These are phyloP conservation scores for Diaporthe ilicicola DNA, from an alignment of 2,329 filamentous ascomycete species.

Conservation along the genomic window DNA sequence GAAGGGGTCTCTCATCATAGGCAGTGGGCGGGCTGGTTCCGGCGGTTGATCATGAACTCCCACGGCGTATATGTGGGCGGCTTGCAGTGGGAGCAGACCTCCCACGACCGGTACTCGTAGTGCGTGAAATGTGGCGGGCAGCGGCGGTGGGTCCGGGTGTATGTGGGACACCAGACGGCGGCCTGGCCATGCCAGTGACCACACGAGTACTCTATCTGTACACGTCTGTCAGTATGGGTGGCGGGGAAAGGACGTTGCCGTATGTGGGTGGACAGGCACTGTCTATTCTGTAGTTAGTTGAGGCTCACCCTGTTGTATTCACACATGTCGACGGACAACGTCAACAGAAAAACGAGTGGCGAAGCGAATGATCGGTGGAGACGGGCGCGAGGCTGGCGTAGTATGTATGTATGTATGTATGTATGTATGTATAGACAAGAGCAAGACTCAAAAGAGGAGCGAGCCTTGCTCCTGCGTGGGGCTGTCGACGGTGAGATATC, in stretches of 20 bases:
- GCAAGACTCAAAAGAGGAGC: slow-evolving; percentile 12
- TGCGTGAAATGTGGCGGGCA: slow-evolving; percentile 54
- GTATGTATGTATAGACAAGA: neutral
- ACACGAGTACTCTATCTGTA: slow-evolving; percentile 58
- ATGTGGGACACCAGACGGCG: slow-evolving; percentile 53
- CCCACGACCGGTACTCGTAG: slow-evolving; percentile 56
- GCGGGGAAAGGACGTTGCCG: no score
- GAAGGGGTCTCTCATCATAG: slow-evolving; percentile 28
- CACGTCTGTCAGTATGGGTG: neutral
- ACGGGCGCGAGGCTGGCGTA: no score
- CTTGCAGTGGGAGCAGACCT: slow-evolving; percentile 53
- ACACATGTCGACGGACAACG: slow-evolving; percentile 25
- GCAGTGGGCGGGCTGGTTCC: slow-evolving; percentile 39
- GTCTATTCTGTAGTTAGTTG: no score
- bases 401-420: no score
- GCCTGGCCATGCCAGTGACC: slow-evolving; percentile 60
- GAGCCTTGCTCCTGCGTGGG: slow-evolving; percentile 20
- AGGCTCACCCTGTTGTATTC: slow-evolving; percentile 34
- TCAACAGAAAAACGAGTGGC: neutral
- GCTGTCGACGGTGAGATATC: neutral
- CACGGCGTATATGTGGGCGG: slow-evolving; percentile 46
- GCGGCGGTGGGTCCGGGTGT: slow-evolving; percentile 53
- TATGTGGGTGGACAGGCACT: no score
- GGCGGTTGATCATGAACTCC: slow-evolving; percentile 48
- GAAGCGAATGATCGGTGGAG: no score